These are phyloP conservation scores for Lenwebbia sp. DNA, from an alignment of 345 rosid genomes.

Conservation along the genomic window DNA sequence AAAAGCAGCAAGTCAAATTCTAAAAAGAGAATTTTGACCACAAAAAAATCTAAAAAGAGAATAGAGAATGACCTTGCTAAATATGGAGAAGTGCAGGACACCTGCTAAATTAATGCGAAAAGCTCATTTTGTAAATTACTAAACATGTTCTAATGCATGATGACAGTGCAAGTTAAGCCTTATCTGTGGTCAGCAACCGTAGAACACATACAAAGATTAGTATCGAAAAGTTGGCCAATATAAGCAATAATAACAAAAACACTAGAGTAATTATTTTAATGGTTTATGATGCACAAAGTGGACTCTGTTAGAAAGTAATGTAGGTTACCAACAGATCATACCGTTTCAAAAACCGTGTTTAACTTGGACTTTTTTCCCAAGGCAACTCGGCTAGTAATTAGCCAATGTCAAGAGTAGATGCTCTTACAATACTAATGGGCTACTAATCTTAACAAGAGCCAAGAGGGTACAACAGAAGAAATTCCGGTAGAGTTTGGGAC, in stretches of 20 bases:
- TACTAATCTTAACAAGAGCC: not conserved
- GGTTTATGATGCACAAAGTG: not conserved
- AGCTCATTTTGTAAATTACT: not conserved
- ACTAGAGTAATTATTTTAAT: not conserved
- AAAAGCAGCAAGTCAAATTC: not conserved
- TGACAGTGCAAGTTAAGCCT: not conserved
- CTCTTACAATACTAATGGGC: not conserved
- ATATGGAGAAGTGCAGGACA: not conserved
- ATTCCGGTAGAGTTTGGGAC: not conserved
- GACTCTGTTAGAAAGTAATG: not conserved
- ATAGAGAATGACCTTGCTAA: not conserved
- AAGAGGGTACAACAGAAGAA: not conserved
- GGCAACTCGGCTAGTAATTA: not conserved
- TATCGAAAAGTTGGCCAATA: not conserved
- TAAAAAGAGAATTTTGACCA: not conserved
- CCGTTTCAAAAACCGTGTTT: not conserved
- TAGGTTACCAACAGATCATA: not conserved
- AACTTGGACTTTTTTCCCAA: not conserved
- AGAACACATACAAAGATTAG: not conserved
- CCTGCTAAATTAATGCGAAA: not conserved
- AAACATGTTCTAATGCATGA: not conserved
- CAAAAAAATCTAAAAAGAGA: not conserved
- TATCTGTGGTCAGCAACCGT: not conserved
- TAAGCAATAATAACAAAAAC: not conserved
- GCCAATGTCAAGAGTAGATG: not conserved